A percentile compares a stretch with the other conserved stretches of the same genome.
These are phyloP conservation scores for Xeromyces bisporus DNA, from an alignment of 495 filamentous ascomycete genomes.

Conservation along the genomic window DNA sequence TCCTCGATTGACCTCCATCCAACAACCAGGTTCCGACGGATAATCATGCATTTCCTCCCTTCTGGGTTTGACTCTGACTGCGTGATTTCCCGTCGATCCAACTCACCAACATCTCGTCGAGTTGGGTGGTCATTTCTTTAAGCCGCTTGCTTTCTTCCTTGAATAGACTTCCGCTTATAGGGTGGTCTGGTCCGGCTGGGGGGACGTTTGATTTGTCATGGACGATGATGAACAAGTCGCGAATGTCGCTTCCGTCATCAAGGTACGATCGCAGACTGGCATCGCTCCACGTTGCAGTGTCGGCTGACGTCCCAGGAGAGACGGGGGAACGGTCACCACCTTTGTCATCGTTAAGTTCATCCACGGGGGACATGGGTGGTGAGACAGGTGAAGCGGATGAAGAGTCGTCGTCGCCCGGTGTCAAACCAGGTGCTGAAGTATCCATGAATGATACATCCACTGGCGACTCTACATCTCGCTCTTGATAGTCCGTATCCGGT, in stretches of 20 bases:
- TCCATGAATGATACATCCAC: conserved; percentile 45
- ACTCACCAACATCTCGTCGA: conserved; percentile 73
- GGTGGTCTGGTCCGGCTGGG: conserved; percentile 64
- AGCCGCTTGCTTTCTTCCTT: conserved; percentile 67
- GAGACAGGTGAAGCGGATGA: conserved; percentile 42
- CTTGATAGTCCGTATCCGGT: conserved; percentile 26
- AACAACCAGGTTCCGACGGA: background rate
- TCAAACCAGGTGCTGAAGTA: conserved; percentile 15
- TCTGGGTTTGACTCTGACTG: conserved; percentile 5
- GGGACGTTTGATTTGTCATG: conserved; percentile 72
- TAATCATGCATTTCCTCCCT: conserved; percentile 7
- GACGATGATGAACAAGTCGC: conserved; percentile 78
- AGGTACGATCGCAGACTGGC: conserved; percentile 71
- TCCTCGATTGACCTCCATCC: no score
- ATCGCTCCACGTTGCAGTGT: conserved; percentile 60
- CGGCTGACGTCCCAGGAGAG: conserved; percentile 26
- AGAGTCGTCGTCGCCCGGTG: conserved; percentile 48
- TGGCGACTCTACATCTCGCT: conserved; percentile 50
- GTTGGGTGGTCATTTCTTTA: conserved; percentile 64
- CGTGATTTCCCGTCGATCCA: conserved; percentile 49
- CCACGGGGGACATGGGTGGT: conserved; percentile 48
- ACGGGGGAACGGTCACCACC: conserved; percentile 16
- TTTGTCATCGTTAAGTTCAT: conserved; percentile 26
- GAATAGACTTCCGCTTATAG: conserved; percentile 64
- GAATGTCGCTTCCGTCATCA: conserved; percentile 79